These are phyloP conservation scores for Fusarium poae DNA, from an alignment of 2,329 filamentous ascomycete species.

Conservation along the genomic window DNA sequence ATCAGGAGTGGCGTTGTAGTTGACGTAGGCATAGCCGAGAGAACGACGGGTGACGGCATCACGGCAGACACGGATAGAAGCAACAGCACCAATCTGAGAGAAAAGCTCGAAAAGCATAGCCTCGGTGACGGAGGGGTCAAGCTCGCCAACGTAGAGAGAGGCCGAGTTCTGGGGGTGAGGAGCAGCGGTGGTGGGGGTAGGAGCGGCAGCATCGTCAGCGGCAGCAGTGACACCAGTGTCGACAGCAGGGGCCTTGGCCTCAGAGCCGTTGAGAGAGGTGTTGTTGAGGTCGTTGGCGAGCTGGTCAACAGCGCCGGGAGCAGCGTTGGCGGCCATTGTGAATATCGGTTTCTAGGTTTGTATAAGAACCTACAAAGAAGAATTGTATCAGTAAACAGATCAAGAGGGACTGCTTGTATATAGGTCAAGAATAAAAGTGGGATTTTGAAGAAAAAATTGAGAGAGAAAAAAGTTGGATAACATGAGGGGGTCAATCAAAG, in stretches of 20 bases:
- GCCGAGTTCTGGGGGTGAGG: constrained; percentile 91
- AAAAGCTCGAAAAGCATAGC: constrained; percentile 99
- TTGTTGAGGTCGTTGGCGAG: constrained; percentile 83
- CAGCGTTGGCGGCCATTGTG: constrained; percentile 72
- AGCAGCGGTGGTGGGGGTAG: constrained; percentile 79
- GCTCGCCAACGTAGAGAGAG: constrained; percentile 98
- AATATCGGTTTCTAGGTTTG: constrained; percentile 36
- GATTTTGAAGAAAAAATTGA: not conserved
- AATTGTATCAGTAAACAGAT: constrained; percentile 34
- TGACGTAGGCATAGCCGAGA: constrained; percentile 99
- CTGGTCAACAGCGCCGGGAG: constrained; percentile 78
- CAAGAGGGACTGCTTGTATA: constrained; percentile 13
- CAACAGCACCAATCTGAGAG: constrained; percentile 98
- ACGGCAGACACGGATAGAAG: constrained; percentile 99
- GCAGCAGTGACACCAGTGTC: constrained; percentile 76
- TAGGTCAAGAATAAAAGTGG: constrained; percentile 16
- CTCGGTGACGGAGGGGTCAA: constrained; percentile 97
- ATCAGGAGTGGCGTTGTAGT: constrained; percentile 98
- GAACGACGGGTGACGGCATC: constrained; percentile 98
- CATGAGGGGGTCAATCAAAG: constrained; percentile 25
- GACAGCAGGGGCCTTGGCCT: constrained; percentile 75
- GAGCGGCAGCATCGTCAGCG: constrained; percentile 71
- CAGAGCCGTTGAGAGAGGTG: constrained; percentile 76
- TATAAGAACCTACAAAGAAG: constrained; percentile 35
- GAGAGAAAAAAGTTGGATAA: constrained; percentile 18